Base-by-base conservation (phyloP, 352 stramenopile species). In the Phytophthora parvispora region DNA sequence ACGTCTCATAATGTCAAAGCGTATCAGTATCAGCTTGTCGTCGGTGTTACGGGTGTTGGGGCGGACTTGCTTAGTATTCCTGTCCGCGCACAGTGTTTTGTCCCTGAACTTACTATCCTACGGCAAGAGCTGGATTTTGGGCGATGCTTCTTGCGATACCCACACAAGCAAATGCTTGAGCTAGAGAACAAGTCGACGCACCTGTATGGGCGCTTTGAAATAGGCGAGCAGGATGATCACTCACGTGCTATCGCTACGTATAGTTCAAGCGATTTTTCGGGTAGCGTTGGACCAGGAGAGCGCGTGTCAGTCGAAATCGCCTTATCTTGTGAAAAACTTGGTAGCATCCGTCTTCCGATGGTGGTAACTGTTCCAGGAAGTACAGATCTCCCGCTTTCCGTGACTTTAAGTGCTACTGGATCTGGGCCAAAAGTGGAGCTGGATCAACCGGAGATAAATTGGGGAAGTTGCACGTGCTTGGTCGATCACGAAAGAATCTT, bases 21-120 rank as follows among this genome's bases (percentile, higher is more conserved):
- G 10, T 99, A 98, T 73, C 91, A 98, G 31, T 98, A 98, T 65
- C 87, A 89, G 2, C 77, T 99, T 34, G 91, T 96, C 1, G 89
- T 99, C 22, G 94, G 96, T 48, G 91, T 99, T 38, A 80, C 90
- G 1, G 90, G 89, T 12, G 93, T 99, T n/a, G 93, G 92, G 6
- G 86, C 93, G 3, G 87, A 92, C 51, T 74, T 99, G 29, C 72
- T 99, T 16, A 94, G 77, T 31, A 81, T 99, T 24, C 96, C 97
- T 15, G 76, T 99, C 16, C 74, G 73, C 9, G 97, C 96, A 6
- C 88, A 98, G 48, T 98, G 94, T 42, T 80, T 93, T 38, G 90
- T 97, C 12, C 90, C 92, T 0, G 86, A 97, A 12, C 69, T 98
- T 25, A 50, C 60, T 2, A 49, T 98, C 40, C 64, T 78, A 20